These are phyloP conservation scores for Fusarium illudens DNA, from an alignment of 2,329 filamentous ascomycete species.

Conservation along the genomic window DNA sequence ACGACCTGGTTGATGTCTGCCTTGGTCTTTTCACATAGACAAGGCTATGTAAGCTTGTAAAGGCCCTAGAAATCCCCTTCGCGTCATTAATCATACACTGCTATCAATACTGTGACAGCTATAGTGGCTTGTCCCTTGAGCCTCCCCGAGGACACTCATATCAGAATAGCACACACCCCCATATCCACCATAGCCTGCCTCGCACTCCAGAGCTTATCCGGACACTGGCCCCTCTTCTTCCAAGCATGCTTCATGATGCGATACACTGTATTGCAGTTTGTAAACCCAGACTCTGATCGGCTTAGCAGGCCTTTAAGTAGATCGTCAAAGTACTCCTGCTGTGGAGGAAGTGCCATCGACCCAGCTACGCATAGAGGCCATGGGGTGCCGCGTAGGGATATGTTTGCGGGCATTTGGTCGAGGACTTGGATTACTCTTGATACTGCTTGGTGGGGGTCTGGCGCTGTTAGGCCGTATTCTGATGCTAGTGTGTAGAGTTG, in stretches of 20 bases:
- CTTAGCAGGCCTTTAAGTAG: conserved; percentile 9
- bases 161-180: conserved; percentile 31
- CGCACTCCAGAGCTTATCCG: conserved; percentile 20
- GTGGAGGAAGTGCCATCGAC: conserved; percentile 9
- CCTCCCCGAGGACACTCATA: too few relatives aligned
- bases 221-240: background rate
- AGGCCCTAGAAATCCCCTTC: accelerated
- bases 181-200: conserved; percentile 26
- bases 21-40: accelerated
- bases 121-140: background rate
- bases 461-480: background rate
- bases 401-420: conserved; percentile 1
- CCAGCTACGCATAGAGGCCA: conserved; percentile 33
- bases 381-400: conserved; percentile 19
- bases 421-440: conserved; percentile 14
- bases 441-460: background rate
- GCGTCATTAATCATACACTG: background rate
- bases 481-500: conserved; percentile 15
- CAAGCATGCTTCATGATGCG: conserved; percentile 26
- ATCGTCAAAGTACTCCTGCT: conserved; percentile 29
- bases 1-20: background rate
- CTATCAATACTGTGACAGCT: background rate
- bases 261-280: conserved; percentile 29
- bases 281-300: conserved; percentile 14
- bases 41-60: too few relatives aligned